phyloP scores from a whole-genome alignment of 2,329 filamentous ascomycete species.

The Trichoderma citrinoviride region DNA sequence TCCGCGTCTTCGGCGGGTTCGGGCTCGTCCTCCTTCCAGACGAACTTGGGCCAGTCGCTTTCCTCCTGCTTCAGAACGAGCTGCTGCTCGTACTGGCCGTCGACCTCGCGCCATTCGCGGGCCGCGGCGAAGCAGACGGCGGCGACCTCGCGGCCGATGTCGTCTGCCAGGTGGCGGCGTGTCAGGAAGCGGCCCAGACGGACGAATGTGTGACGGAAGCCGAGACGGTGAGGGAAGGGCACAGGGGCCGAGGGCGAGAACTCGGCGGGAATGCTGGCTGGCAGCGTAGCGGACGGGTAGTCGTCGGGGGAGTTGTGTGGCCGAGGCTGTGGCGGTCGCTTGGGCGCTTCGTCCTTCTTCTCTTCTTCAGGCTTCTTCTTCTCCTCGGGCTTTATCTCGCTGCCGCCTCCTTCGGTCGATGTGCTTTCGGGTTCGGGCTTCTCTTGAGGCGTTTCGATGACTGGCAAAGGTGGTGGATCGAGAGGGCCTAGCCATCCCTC shows the following conservation, averaged over 20 bases:
- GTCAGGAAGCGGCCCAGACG: constrained; percentile 87
- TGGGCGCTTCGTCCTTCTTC: constrained; percentile 52
- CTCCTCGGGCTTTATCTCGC: constrained; percentile 30
- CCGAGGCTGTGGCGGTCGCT: constrained; percentile 59
- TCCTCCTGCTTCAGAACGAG: constrained; percentile 68
- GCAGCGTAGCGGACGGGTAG: constrained; percentile 66
- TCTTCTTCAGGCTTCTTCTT: constrained; percentile 34
- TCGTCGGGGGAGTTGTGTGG: constrained; percentile 72
- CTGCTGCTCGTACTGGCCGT: constrained; percentile 44
- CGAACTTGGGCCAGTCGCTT: constrained; percentile 78
- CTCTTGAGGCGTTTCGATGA: constrained; percentile 23
- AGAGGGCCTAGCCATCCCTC: constrained; percentile 94
- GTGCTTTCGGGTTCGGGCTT: constrained; percentile 24
- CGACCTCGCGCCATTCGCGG: constrained; percentile 48
- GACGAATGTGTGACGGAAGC: constrained; percentile 85
- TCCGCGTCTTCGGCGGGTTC: constrained; percentile 42
- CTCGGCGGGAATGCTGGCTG: constrained; percentile 63
- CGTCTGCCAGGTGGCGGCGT: constrained; percentile 78
- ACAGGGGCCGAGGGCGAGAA: constrained; percentile 73
- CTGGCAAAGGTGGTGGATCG: constrained; percentile 52
- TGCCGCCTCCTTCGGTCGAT: constrained; percentile 27
- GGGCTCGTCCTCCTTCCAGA: constrained; percentile 54
- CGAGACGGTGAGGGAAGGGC: constrained; percentile 83
- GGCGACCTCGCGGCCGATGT: constrained; percentile 82
- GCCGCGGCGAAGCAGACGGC: constrained; percentile 69